phyloP scores from a whole-genome alignment of 257 asterid genomes.

The Plantago elongata region DNA sequence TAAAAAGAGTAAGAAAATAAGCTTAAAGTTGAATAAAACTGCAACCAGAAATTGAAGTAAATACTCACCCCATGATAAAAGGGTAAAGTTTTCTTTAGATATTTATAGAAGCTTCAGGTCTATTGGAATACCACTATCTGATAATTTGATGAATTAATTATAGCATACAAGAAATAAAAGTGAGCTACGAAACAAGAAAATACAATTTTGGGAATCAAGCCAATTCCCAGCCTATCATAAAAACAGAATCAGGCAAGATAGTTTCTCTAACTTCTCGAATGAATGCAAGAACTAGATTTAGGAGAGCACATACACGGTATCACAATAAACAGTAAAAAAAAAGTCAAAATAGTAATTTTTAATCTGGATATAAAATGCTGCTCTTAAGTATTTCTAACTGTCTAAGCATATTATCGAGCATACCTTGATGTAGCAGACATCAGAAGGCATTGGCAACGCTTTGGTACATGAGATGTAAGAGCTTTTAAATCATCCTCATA shows the following conservation, averaged over 20 bases:
- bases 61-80: background rate
- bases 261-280: background rate
- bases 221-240: constrained; percentile 6
- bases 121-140: no score
- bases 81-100: no score
- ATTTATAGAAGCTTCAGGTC: no score
- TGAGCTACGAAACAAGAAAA: no score
- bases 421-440: constrained; percentile 99
- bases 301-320: no score
- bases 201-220: background rate
- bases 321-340: no score
- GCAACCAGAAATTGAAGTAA: constrained; percentile 6
- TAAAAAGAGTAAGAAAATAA: constrained; percentile 14
- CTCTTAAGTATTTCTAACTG: constrained; percentile 4
- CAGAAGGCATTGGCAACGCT: constrained; percentile 90
- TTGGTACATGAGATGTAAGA: constrained; percentile 69
- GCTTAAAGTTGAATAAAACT: constrained; percentile 1
- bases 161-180: no score
- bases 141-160: no score
- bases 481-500: constrained; percentile 87
- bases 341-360: background rate
- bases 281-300: background rate
- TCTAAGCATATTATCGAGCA: constrained; percentile 12
- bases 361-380: background rate
- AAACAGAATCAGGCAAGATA: background rate